Evolutionary conservation across 192 early-diverging fungal genomes (phyloP), one percentile per base, ranked within the genome.

Genomic region (Backusella tuberculispora): DNA sequence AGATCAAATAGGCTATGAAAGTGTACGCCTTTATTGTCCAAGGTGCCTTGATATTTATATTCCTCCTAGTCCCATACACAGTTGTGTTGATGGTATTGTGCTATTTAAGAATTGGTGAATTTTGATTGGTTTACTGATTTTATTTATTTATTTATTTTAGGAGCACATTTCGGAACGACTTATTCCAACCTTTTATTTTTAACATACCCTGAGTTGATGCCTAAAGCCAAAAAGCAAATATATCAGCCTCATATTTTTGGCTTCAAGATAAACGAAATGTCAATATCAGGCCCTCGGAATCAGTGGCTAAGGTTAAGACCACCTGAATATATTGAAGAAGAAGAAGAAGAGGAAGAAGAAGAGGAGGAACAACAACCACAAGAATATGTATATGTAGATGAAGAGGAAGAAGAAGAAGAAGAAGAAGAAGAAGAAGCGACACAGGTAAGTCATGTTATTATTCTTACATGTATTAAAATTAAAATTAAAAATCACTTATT

Each of bases 121-220:
- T 72, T 85, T 85, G 42, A 47, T 67, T 75, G 46, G 75, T 53
- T 53, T 69, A 63, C 29, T 60, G 4, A 38, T 5, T 24, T 42
- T 38, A 15, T 34, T 34, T 56, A 15, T 34, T 34, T 56, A 21
- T 19, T 38, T 40, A 37, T 53, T 79, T 43, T 77, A 88, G 95
- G 98, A 67, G 94, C 96, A 46, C 93, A 91, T 78, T 99, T 99
- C 87, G 97, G 97, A 41, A 94, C 97, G 14, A 97, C 96, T 0
- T 97, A 98, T 80, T 89, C 94, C 13, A 91, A 96, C 78, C 85
- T 99, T 65, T 85, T 98, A 34, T 96, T 98, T 81, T 86, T 93
- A 81, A 92, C 90, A 15, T 97, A 90, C 84, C 95, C 96, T 1
- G 88, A 93, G 38, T 81, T 95, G 46, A 79, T 92, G 13, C 96